Conservation (phyloP, 768 basidiomycete species). For the Clitopilus hobsonii region DNA sequence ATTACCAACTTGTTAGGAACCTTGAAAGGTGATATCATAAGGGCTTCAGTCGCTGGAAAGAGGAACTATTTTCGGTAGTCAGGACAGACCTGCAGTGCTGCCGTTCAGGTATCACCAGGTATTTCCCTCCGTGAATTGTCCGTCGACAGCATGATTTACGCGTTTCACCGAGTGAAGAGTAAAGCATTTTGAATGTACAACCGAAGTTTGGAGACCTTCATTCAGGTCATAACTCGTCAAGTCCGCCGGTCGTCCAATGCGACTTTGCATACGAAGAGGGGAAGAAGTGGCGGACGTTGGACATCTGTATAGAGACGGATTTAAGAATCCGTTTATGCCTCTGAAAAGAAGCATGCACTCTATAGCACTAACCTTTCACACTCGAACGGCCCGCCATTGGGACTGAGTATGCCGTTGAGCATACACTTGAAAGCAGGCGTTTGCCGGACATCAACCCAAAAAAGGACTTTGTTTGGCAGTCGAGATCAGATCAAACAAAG, state of each 20-base stretch:
- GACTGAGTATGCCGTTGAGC: background rate
- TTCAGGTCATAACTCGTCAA: background rate
- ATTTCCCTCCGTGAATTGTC: slow-evolving; percentile 3
- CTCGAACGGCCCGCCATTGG: background rate
- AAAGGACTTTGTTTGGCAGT: background rate
- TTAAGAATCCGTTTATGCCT: background rate
- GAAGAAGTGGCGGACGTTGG: background rate
- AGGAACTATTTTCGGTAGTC: background rate
- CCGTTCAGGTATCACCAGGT: background rate
- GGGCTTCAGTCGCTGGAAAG: background rate
- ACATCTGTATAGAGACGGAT: background rate
- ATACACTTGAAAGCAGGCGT: background rate
- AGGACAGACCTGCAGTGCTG: background rate
- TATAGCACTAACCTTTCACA: background rate
- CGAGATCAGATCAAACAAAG: background rate
- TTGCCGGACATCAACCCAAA: background rate
- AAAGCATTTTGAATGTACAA: background rate
- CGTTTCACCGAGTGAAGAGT: background rate
- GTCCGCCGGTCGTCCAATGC: background rate
- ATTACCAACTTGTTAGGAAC: background rate
- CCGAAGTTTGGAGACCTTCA: background rate
- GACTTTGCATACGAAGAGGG: background rate
- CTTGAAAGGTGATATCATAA: background rate
- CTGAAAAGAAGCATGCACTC: background rate
- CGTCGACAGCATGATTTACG: background rate